These are phyloP conservation scores for Lipomyces lipofer DNA, from an alignment of 805 yeast species.

Conservation along the genomic window DNA sequence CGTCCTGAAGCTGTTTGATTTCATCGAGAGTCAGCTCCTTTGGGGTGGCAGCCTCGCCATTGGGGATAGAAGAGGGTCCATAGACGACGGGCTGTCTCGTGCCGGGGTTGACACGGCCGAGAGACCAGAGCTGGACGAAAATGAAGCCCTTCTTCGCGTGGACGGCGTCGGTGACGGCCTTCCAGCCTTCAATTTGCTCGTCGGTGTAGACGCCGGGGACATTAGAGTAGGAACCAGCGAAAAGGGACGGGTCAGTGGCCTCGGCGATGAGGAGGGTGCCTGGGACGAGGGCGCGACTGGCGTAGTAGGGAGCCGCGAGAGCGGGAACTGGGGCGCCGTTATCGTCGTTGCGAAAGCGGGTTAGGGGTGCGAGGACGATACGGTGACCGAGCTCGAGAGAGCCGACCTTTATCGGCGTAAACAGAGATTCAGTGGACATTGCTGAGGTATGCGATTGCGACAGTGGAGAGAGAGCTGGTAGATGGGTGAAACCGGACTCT, in stretches of 20 bases:
- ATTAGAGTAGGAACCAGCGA: conserved; percentile 46
- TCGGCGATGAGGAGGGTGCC: conserved; percentile 65
- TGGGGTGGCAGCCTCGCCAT: conserved; percentile 21
- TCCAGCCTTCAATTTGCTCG: conserved; percentile 86
- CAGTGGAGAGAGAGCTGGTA: too few species aligned
- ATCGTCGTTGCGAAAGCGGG: conserved; percentile 45
- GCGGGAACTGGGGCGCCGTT: conserved; percentile 40
- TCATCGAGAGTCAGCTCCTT: conserved; percentile 42
- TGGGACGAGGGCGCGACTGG: conserved; percentile 53
- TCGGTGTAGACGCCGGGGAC: conserved; percentile 59
- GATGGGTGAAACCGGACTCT: too few species aligned
- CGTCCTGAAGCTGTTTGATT: conserved; percentile 46
- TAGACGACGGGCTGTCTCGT: conserved; percentile 35
- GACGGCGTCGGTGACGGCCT: conserved; percentile 46
- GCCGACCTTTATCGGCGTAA: conserved; percentile 38
- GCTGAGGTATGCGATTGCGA: too few species aligned
- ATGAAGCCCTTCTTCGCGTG: conserved; percentile 47
- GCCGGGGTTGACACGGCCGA: conserved; percentile 46
- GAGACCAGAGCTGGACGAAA: conserved; percentile 49
- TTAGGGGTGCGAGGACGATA: conserved; percentile 53
- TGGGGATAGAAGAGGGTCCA: conserved; percentile 15
- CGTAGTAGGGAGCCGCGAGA: conserved; percentile 54
- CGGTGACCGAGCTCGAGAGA: conserved; percentile 40
- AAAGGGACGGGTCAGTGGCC: conserved; percentile 51
- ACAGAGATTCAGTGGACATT: too few species aligned